Base-by-base conservation (phyloP, 140 eudicot genomes). In the Oenanthe javanica region DNA sequence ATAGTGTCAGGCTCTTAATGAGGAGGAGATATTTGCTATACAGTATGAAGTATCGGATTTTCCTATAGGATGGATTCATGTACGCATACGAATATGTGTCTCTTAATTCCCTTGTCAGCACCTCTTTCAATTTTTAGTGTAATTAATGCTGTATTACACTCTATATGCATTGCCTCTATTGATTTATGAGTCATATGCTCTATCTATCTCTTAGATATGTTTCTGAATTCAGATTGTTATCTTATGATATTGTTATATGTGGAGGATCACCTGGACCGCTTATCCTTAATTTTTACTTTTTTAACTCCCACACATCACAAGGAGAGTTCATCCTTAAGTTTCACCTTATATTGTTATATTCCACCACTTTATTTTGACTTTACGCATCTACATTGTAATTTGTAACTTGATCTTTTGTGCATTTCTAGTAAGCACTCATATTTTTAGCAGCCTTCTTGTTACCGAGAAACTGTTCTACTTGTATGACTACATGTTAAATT, bases 31-130 rank as follows among this genome's bases (percentile, higher is more conserved):
- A 49, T 91, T 91, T 75, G 83, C 90, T 76, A 88, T 89, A 76
- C 96, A 82, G 67, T 85, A 89, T 84, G 91, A 89, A 80, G 84
- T 84, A 23, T 89, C 96, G 71, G 89, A 87, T 59, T 78, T 84
- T 54, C 93, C 93, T 63, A 82, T 91, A 50, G 96, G 96, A 84
- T 91, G 96, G 96, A 91, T 91, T 40, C 96, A 91, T 87, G 96
- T 91, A 89, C 9, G 96, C 59, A 27, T 76, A 59, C 27, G 31
- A 40, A 74, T 54, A 73, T 45, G 48, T 10, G 31, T 50, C n/a
- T 16, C 13, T 13, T 82, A 72, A 67, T 40, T 82, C 61, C 31
- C 61, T 40, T 48, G 48, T 23, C 52, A 72, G 40, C 19, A 14
- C 7, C 31, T 72, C 46, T 19, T 72, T 5, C 25, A 72, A 2